phyloP scores from a whole-genome alignment of 108 stramenopile species.

The Seminavis robusta region DNA sequence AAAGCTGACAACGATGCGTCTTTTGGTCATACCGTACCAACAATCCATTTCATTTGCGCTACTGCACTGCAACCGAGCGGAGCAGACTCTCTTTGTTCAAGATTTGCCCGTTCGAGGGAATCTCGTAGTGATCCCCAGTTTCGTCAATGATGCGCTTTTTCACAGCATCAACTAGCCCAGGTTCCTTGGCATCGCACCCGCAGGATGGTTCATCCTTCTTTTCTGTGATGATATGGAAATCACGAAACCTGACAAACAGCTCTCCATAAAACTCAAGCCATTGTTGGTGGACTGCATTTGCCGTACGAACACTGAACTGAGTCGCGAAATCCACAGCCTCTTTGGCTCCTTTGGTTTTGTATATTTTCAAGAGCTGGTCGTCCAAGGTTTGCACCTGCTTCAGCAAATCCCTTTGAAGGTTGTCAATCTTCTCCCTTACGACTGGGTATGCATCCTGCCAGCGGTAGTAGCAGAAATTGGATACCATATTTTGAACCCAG shows the following conservation, averaged over 20 bases:
- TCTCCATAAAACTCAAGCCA: constrained; percentile 63
- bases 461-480: constrained; percentile 54
- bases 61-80: no score
- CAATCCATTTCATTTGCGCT: no score
- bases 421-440: constrained; percentile 29
- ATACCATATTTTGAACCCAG: constrained; percentile 74
- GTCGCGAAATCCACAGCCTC: constrained; percentile 39
- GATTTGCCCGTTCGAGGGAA: no score
- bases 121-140: constrained; percentile 22
- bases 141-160: constrained; percentile 49
- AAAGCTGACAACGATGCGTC: no score
- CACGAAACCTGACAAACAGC: constrained; percentile 61
- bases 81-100: no score
- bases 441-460: constrained; percentile 58
- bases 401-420: constrained; percentile 21
- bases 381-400: constrained; percentile 29
- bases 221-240: constrained; percentile 45
- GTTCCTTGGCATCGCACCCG: constrained; percentile 35
- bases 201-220: constrained; percentile 30
- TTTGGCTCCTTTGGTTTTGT: constrained; percentile 8
- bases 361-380: constrained; percentile 15
- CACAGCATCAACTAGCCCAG: constrained; percentile 34
- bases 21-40: no score
- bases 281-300: constrained; percentile 27
- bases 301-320: constrained; percentile 28